A percentile compares a stretch with the other conserved stretches of the same genome.
phyloP scores from a whole-genome alignment of 2,329 filamentous ascomycete species.

The Pseudocercospora fuligena region DNA sequence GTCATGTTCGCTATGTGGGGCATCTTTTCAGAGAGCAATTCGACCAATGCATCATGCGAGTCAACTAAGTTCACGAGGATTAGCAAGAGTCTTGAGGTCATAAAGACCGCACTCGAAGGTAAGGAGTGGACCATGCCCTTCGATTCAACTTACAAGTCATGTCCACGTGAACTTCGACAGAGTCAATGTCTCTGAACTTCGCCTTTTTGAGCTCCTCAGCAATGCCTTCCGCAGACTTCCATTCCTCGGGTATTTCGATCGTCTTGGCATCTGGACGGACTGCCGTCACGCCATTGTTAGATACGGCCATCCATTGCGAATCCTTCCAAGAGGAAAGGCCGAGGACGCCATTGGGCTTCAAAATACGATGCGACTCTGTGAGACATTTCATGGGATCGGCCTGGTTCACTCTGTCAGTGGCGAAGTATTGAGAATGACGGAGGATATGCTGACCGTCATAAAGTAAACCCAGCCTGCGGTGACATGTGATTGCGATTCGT shows the following conservation, averaged over 20 bases:
- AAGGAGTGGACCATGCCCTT: too few relatives aligned
- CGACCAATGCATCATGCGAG: constrained; percentile 20
- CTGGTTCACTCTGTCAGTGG: constrained; percentile 16
- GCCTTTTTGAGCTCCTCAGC: constrained; percentile 34
- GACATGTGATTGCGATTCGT: constrained; percentile 36
- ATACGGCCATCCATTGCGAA: constrained; percentile 37
- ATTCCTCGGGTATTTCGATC: constrained; percentile 33
- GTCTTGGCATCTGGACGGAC: constrained; percentile 30
- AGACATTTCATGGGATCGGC: constrained; percentile 29
- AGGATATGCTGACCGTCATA: constrained; percentile 31
- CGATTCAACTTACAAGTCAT: constrained; percentile 33
- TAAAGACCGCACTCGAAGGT: neutral
- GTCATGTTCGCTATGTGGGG: constrained; percentile 33
- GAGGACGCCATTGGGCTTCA: constrained; percentile 33
- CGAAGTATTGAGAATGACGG: constrained; percentile 11
- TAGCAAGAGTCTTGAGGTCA: neutral
- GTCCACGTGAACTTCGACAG: constrained; percentile 30
- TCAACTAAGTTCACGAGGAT: constrained; percentile 21
- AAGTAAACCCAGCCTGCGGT: constrained; percentile 42
- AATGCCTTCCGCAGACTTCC: constrained; percentile 30
- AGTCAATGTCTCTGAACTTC: constrained; percentile 36
- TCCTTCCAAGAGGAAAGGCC: constrained; percentile 37
- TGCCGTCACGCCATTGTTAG: constrained; percentile 25
- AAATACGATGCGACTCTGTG: constrained; percentile 33
- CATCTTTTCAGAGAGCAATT: constrained; percentile 31